Base-by-base conservation (phyloP, 176 grass and related monocot species). In the Microstegium vimineum region DNA sequence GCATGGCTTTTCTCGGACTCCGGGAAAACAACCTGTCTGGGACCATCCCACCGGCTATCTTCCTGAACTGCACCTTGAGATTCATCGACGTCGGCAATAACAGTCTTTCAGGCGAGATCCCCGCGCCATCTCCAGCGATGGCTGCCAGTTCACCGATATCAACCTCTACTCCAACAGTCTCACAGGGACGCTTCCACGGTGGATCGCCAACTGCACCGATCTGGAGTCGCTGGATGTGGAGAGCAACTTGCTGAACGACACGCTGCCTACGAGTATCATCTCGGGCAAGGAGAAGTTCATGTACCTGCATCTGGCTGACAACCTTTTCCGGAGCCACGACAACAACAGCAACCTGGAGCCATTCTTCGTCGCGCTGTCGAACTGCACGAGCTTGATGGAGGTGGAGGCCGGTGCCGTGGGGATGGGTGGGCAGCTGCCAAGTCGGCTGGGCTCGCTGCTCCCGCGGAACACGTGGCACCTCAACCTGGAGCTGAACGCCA, bases 291-390 rank as follows among this genome's bases (percentile, higher is more conserved):
- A 20, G 4, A 0, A 8, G 0, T 82, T 98, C 8, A 0, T 0
- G 64, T 62, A 79, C 75, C 90, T 98, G 76, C 90, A 95, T 67
- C 78, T 98, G 79, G 80, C 95, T 4, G 52, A 66, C 66, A 93
- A 93, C 26, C 0, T 20, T 1, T 91, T 98, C 68, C 57, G 27
- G 68, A 98, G 92, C 86, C 84, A 84, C 13, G 82, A 91, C 17
- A 3, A 11, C 54, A 59, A 59, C 54, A 59, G 82, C 47, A 88
- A 98, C 89, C 79, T 98, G 20, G 90, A 86, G 60, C 85, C 90
- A 0, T 98, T 98, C 82, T 98, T 98, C 46, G n/a, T 30, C 1
- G 90, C 90, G 8, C 71, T 95, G 27, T 88, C 90, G 0, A 98
- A 83, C 82, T 98, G 95, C 71, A 69, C 86, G 16, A 5, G 0